Percentiles rank a stretch among this genome's conserved stretches.
Evolutionary conservation across 2,329 filamentous ascomycete species (phyloP).

Genomic region (Aspergillaceae sp.): DNA sequence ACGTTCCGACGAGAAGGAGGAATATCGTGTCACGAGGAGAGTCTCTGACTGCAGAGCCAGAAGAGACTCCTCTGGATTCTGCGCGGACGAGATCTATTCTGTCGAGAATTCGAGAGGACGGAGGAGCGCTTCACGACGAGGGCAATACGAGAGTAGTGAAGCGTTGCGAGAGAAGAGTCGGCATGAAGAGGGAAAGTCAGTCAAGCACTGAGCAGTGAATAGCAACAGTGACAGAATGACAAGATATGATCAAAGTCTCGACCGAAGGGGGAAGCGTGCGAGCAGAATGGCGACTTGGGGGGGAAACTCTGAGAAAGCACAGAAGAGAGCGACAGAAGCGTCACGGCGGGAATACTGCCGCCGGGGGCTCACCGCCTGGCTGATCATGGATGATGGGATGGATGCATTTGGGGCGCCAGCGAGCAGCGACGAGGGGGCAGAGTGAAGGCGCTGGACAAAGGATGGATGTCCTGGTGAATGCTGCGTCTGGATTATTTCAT

Average conservation of each 20-base stretch:
- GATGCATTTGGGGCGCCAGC: no score
- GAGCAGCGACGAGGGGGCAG: no score
- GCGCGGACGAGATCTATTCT: slow-evolving; percentile 12
- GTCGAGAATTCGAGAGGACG: background rate
- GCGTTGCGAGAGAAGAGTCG: slow-evolving; percentile 22
- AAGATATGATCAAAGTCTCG: no score
- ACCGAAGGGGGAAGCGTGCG: background rate
- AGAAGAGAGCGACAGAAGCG: slow-evolving; percentile 18
- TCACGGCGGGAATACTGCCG: slow-evolving; percentile 18
- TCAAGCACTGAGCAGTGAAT: background rate
- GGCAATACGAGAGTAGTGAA: slow-evolving; percentile 25
- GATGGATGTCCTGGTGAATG: no score
- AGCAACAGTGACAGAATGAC: background rate
- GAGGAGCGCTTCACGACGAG: slow-evolving; percentile 21
- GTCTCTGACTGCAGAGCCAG: background rate
- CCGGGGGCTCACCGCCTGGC: slow-evolving; percentile 15
- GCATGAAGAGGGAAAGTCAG: slow-evolving; percentile 20
- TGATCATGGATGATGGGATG: slow-evolving; percentile 1
- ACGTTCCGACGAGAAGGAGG: background rate
- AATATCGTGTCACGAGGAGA: background rate
- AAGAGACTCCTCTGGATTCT: background rate
- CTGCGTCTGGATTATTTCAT: no score
- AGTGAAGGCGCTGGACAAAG: no score
- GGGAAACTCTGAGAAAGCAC: slow-evolving; percentile 10
- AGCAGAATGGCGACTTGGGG: slow-evolving; percentile 10